A percentile compares a stretch with the other conserved stretches of the same genome.
phyloP scores from a whole-genome alignment of 768 basidiomycete species.

The Galerina sulciceps region DNA sequence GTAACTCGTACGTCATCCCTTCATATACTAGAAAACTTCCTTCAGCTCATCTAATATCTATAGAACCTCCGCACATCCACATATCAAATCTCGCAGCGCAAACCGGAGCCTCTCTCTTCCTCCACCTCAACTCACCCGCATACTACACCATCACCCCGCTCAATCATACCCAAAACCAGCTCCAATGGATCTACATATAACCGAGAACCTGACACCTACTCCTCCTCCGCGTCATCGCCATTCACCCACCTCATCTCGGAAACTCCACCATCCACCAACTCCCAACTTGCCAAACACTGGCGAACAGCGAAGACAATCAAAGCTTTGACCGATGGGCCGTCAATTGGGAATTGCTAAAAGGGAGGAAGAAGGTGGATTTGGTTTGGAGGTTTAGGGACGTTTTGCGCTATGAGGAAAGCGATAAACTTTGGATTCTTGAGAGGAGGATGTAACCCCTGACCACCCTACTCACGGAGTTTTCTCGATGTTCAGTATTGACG shows the following conservation, averaged over 20 bases:
- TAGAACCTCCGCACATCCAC: slow-evolving; percentile 57
- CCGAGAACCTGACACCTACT: slow-evolving; percentile 60
- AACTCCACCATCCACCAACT: slow-evolving; percentile 28
- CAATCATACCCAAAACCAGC: slow-evolving; percentile 13
- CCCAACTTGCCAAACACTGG: slow-evolving; percentile 39
- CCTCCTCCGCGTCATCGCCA: slow-evolving; percentile 37
- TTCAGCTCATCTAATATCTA: neutral
- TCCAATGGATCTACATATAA: slow-evolving; percentile 82
- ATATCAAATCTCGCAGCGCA: slow-evolving; percentile 87
- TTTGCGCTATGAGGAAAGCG: slow-evolving; percentile 40
- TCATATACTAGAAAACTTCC: neutral
- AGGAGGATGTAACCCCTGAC: slow-evolving; percentile 17
- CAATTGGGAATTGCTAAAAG: slow-evolving; percentile 29
- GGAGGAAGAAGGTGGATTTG: slow-evolving; percentile 13
- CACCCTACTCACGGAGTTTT: no score
- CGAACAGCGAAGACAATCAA: slow-evolving; percentile 42
- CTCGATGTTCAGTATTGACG: no score
- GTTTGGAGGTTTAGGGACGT: slow-evolving; percentile 26
- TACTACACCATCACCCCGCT: slow-evolving; percentile 29
- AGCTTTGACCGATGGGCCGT: slow-evolving; percentile 43
- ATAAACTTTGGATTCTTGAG: slow-evolving; percentile 56
- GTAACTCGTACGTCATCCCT: slow-evolving; percentile 22
- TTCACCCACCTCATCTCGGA: slow-evolving; percentile 74
- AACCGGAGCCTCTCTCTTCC: slow-evolving; percentile 89
- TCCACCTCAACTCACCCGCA: slow-evolving; percentile 68